Conservation (phyloP, 2,329 filamentous ascomycete species). For the Cladophialophora bantiana region DNA sequence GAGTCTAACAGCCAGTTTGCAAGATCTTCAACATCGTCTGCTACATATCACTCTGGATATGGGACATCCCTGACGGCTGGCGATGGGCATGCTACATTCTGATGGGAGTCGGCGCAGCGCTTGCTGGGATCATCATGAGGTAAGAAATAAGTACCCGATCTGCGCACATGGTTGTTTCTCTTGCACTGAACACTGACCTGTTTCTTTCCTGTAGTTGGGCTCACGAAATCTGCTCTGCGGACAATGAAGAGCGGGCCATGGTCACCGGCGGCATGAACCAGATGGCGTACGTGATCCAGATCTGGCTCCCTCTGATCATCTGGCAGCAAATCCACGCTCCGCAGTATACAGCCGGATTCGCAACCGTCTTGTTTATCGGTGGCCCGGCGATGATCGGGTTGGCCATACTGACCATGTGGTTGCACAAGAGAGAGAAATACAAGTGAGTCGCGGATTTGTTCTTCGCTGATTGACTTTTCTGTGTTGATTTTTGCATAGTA, state of each 20-base stretch:
- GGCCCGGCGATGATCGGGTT: background rate
- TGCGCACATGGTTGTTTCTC: background rate
- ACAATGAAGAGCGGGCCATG: conserved; percentile 71
- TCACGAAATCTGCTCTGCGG: conserved; percentile 60
- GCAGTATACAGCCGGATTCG: conserved; percentile 63
- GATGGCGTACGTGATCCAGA: conserved; percentile 71
- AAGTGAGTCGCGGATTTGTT: background rate
- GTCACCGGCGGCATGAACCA: conserved; percentile 72
- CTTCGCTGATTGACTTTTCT: background rate
- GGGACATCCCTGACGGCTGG: conserved; percentile 60
- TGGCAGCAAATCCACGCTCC: conserved; percentile 71
- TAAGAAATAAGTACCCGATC: conserved; percentile 46
- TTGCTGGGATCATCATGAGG: background rate
- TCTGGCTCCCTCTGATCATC: conserved; percentile 64
- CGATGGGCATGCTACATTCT: conserved; percentile 70
- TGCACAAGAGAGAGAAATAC: background rate
- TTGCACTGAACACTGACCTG: background rate
- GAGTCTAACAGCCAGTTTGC: background rate
- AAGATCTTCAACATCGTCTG: conserved; percentile 50
- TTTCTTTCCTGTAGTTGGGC: conserved; percentile 48
- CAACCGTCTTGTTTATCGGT: conserved; percentile 12
- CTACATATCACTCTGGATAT: conserved; percentile 54
- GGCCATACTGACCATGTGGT: background rate
- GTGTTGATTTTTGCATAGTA: too few species aligned
- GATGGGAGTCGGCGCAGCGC: conserved; percentile 43